These are phyloP conservation scores for Coemansia furcata DNA, from an alignment of 192 early-diverging fungal genomes.

Conservation along the genomic window DNA sequence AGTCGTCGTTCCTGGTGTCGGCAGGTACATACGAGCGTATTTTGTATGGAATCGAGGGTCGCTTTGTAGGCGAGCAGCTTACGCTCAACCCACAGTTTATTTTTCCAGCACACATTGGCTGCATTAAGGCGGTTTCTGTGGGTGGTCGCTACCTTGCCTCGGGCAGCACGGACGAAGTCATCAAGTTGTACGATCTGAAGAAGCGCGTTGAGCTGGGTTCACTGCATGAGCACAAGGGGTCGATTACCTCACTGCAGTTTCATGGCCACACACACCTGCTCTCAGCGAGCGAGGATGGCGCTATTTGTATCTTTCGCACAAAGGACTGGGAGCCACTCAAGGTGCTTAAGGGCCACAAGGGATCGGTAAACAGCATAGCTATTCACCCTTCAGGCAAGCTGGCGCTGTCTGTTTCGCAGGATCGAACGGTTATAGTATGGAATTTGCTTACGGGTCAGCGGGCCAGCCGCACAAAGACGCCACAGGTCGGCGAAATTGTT, in stretches of 20 bases:
- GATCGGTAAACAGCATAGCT: conserved; percentile 70
- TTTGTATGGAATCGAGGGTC: conserved; percentile 87
- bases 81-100: conserved; percentile 75
- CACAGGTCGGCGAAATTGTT: conserved; percentile 35
- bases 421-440: conserved; percentile 72
- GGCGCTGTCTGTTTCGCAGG: conserved; percentile 76
- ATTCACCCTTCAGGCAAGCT: conserved; percentile 96
- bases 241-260: conserved; percentile 85
- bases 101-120: conserved; percentile 92
- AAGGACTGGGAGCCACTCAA: conserved; percentile 97
- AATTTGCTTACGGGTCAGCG: conserved; percentile 73
- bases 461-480: conserved; percentile 55
- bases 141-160: conserved; percentile 83
- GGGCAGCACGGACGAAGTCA: conserved; percentile 93
- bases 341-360: conserved; percentile 76
- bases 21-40: conserved; percentile 95
- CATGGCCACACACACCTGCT: conserved; percentile 82
- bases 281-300: conserved; percentile 85
- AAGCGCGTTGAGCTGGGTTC: conserved; percentile 87
- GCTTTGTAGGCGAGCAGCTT: conserved; percentile 25
- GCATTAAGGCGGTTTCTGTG: conserved; percentile 84
- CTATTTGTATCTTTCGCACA: conserved; percentile 83
- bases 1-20: conserved; percentile 35
- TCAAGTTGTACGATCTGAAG: conserved; percentile 89
- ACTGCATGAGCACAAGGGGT: conserved; percentile 87